Evolutionary conservation across 2,329 filamentous ascomycete genomes (phyloP).

Genomic region (Sphaerulina musiva): DNA sequence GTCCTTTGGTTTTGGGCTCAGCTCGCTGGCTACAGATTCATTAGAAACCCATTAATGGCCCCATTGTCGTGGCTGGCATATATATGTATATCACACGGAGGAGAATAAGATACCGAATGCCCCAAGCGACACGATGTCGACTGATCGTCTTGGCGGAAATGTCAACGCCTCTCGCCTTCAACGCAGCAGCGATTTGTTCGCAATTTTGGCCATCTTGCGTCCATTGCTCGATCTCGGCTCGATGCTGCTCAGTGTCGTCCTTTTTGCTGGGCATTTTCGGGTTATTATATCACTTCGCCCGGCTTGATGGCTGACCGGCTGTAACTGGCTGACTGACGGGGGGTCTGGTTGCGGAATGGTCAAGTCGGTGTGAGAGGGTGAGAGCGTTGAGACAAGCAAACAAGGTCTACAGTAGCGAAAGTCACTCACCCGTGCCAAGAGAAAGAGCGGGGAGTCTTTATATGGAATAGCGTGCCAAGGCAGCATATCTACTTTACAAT

Average conservation of each 20-base stretch:
- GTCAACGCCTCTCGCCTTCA: slow-evolving; percentile 19
- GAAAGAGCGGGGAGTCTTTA: no score
- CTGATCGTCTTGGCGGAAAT: slow-evolving; percentile 23
- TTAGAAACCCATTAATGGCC: no score
- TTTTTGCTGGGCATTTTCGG: slow-evolving; percentile 8
- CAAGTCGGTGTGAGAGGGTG: no score
- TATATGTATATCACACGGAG: no score
- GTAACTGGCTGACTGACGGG: background rate
- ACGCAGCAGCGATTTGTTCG: slow-evolving; percentile 22
- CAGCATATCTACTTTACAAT: no score
- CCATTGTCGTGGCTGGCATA: no score
- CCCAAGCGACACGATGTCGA: slow-evolving; percentile 23
- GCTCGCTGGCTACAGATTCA: slow-evolving; percentile 11
- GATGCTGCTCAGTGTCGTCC: slow-evolving; percentile 16
- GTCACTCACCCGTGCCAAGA: no score
- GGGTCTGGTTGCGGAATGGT: background rate
- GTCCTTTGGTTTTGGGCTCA: slow-evolving; percentile 15
- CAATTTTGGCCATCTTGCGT: slow-evolving; percentile 23
- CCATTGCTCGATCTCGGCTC: slow-evolving; percentile 19
- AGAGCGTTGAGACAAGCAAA: no score
- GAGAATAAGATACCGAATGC: slow-evolving; percentile 11
- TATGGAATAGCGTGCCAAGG: no score
- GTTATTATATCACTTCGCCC: background rate
- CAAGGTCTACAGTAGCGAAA: no score
- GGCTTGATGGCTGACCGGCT: background rate